A percentile compares a stretch with the other conserved stretches of the same genome.
Evolutionary conservation across 768 basidiomycete genomes (phyloP).

Genomic region (Naganishia onofrii): DNA sequence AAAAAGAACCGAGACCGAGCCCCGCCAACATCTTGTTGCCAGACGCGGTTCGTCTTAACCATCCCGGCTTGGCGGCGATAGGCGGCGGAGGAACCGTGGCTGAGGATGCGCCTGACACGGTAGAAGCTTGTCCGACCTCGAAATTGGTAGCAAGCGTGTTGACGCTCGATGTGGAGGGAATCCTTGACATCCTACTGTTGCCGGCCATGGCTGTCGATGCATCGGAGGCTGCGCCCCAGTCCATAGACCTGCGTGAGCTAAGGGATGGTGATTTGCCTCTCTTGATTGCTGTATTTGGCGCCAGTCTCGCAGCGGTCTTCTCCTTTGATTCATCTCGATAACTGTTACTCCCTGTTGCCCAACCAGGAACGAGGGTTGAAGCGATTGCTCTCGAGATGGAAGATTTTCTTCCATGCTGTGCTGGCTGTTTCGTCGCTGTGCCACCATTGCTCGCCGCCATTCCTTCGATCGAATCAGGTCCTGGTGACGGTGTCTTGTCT

Average conservation of each 20-base stretch:
- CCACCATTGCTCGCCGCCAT: neutral
- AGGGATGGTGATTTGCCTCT: neutral
- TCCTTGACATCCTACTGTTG: neutral
- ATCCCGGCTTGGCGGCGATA: constrained; percentile 28
- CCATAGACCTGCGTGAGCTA: constrained; percentile 5
- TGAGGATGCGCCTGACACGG: neutral
- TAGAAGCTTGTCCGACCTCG: neutral
- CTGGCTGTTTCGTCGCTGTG: neutral
- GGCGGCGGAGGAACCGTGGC: constrained; percentile 22
- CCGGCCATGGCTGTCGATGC: neutral
- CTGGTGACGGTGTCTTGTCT: constrained; percentile 13
- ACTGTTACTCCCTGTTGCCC: constrained; percentile 3
- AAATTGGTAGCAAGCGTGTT: constrained; percentile 1
- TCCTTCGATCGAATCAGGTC: neutral
- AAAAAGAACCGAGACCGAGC: constrained; percentile 4
- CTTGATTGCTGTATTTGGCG: neutral
- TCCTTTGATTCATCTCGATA: neutral
- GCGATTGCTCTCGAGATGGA: constrained; percentile 19
- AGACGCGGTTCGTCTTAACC: constrained; percentile 31
- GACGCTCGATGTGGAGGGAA: constrained; percentile 11
- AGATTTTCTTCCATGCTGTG: constrained; percentile 25
- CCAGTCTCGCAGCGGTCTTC: neutral
- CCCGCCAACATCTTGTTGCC: constrained; percentile 28
- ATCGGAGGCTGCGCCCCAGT: neutral
- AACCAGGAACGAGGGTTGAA: constrained; percentile 14